A percentile compares a stretch with the other conserved stretches of the same genome.
Evolutionary conservation across 2,329 filamentous ascomycete genomes (phyloP).

Genomic region (Fusarium piperis): DNA sequence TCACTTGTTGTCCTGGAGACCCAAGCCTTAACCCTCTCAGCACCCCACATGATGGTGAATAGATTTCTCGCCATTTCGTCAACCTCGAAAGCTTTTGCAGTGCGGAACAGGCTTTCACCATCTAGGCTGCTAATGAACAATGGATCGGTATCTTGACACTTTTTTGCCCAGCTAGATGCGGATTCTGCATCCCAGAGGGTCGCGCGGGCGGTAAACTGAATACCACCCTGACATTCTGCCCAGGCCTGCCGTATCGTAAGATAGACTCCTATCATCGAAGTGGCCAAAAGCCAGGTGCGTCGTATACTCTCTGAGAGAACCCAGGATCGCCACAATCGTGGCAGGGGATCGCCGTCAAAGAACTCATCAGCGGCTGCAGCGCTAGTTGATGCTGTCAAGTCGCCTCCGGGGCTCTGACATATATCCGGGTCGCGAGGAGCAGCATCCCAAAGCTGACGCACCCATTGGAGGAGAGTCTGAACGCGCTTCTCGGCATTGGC

Average conservation of each 20-base stretch:
- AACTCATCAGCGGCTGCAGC: not conserved
- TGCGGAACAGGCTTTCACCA: not conserved
- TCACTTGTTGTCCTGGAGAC: not conserved
- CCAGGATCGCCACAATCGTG: constrained; percentile 13
- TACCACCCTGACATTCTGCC: constrained; percentile 3
- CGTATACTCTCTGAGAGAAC: constrained; percentile 16
- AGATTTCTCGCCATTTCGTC: constrained; percentile 8
- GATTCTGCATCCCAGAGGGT: not conserved
- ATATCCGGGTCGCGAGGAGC: not conserved
- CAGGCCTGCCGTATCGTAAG: not conserved
- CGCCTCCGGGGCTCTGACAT: not conserved
- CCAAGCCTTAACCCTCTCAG: constrained; percentile 13
- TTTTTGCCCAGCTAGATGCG: not conserved
- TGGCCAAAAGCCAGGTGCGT: constrained; percentile 7
- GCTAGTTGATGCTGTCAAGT: not conserved
- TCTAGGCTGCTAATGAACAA: constrained; percentile 7
- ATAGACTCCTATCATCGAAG: constrained; percentile 10
- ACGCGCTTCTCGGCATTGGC: constrained; percentile 9
- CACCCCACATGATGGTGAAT: constrained; percentile 8
- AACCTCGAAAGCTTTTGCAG: not conserved
- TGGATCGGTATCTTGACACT: not conserved
- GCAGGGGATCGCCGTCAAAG: constrained; percentile 10
- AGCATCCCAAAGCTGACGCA: constrained; percentile 4
- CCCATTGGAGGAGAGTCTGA: constrained; percentile 2
- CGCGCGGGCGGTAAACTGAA: not conserved